These are phyloP conservation scores for Aureobasidium mangrovei DNA, from an alignment of 2,329 filamentous ascomycete genomes.

Conservation along the genomic window DNA sequence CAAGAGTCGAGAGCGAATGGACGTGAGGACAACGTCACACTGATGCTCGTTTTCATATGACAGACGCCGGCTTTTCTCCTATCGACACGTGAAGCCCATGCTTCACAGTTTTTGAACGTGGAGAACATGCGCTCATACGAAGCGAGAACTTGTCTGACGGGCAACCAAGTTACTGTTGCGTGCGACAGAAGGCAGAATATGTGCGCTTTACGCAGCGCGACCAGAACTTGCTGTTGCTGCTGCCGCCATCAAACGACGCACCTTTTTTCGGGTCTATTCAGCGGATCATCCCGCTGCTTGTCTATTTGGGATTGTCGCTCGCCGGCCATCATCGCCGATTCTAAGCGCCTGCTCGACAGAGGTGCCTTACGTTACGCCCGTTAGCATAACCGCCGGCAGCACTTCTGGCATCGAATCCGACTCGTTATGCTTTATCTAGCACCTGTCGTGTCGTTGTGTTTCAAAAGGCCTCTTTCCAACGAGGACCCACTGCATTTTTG, in stretches of 20 bases:
- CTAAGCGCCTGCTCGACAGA: background rate
- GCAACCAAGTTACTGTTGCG: background rate
- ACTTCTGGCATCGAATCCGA: slow-evolving; percentile 2
- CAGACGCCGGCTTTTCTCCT: background rate
- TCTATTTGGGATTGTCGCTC: background rate
- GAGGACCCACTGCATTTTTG: no score
- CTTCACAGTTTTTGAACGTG: background rate
- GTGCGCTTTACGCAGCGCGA: background rate
- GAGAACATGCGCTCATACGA: background rate
- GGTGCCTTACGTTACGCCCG: slow-evolving; percentile 3
- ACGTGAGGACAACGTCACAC: background rate
- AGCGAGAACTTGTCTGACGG: background rate
- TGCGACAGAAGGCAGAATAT: background rate
- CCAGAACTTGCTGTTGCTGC: background rate
- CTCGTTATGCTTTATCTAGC: background rate
- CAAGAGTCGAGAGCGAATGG: background rate
- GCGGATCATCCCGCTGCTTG: slow-evolving; percentile 1
- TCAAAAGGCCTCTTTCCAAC: background rate
- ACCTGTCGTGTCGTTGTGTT: background rate
- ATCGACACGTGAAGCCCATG: background rate
- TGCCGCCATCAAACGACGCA: background rate
- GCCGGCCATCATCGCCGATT: background rate
- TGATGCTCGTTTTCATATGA: background rate
- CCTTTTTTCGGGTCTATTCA: background rate
- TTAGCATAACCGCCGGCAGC: slow-evolving; percentile 1